These are phyloP conservation scores for Cladophialophora bantiana DNA, from an alignment of 2,329 filamentous ascomycete species.

Conservation along the genomic window DNA sequence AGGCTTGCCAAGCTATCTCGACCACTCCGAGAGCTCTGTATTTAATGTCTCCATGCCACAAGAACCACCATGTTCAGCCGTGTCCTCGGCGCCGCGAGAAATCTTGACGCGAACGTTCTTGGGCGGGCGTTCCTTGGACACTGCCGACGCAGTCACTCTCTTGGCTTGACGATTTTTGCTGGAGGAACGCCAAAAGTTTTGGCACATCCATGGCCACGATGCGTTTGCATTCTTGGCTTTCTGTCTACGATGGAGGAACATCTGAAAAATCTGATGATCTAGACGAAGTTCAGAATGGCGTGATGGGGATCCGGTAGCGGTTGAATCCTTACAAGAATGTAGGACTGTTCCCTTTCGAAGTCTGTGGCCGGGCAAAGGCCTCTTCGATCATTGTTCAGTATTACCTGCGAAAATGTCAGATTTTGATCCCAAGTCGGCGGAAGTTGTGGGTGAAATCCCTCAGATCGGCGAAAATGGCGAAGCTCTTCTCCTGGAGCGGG, in stretches of 20 bases:
- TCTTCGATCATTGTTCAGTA: neutral
- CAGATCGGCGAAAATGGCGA: conserved; percentile 20
- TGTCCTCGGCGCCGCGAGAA: conserved; percentile 8
- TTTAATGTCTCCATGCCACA: neutral
- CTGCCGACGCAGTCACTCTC: neutral
- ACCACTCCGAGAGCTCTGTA: neutral
- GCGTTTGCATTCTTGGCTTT: neutral
- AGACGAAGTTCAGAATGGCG: neutral
- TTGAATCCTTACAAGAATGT: conserved; percentile 9
- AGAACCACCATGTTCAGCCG: neutral
- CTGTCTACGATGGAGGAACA: neutral
- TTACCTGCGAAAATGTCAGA: conserved; percentile 11
- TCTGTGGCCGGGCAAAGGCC: neutral
- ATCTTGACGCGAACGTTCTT: neutral
- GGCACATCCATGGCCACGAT: neutral
- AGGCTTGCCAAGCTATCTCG: conserved; percentile 14
- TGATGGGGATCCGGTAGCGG: neutral
- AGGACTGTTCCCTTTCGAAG: neutral
- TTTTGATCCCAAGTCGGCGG: neutral
- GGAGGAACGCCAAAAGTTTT: neutral
- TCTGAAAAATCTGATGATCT: neutral
- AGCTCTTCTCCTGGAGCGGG: conserved; percentile 18
- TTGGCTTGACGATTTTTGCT: conserved; percentile 1
- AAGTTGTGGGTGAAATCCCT: conserved; percentile 9
- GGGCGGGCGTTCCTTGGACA: neutral